These are phyloP conservation scores for Hypericum androsaemum DNA, from an alignment of 345 rosid genomes.

Conservation along the genomic window DNA sequence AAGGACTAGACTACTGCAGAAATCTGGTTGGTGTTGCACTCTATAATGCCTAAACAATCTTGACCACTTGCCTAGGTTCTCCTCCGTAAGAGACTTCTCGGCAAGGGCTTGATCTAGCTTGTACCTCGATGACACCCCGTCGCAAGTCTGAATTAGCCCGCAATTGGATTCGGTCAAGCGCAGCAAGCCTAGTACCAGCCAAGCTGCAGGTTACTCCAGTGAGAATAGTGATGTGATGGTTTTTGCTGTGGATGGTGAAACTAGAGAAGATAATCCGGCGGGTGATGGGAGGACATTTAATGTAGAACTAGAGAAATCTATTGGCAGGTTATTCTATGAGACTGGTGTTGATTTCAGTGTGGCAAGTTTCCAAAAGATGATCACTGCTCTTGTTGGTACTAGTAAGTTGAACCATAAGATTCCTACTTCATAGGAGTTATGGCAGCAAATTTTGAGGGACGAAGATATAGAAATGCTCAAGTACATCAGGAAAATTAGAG, in stretches of 20 bases:
- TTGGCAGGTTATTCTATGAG: slow-evolving; percentile 35
- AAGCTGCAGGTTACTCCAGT: not conserved
- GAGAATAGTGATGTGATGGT: not conserved
- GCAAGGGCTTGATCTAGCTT: slow-evolving; percentile 14
- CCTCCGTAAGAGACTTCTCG: too few relatives aligned
- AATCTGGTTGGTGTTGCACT: too few relatives aligned
- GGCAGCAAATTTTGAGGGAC: slow-evolving; percentile 13
- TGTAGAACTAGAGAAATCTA: slow-evolving; percentile 4
- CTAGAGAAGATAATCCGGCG: slow-evolving; percentile 12
- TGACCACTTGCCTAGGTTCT: too few relatives aligned
- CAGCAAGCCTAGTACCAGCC: slow-evolving; percentile 3
- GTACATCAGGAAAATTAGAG: slow-evolving; percentile 28
- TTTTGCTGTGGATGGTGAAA: not conserved
- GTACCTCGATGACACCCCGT: slow-evolving; percentile 21
- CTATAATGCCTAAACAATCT: slow-evolving; percentile 41
- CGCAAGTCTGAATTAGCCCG: slow-evolving; percentile 19
- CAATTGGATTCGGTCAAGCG: slow-evolving; percentile 10
- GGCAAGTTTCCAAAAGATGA: slow-evolving; percentile 34
- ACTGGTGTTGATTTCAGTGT: slow-evolving; percentile 30
- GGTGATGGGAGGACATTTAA: too few relatives aligned
- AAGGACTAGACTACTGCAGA: too few relatives aligned
- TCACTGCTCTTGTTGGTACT: slow-evolving; percentile 2
- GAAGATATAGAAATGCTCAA: slow-evolving; percentile 30
- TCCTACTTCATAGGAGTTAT: slow-evolving; percentile 9
- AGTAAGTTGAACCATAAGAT: not conserved